A percentile compares a stretch with the other conserved stretches of the same genome.
Conservation (phyloP, 352 stramenopile genomes). For the Pythium dissimile region DNA sequence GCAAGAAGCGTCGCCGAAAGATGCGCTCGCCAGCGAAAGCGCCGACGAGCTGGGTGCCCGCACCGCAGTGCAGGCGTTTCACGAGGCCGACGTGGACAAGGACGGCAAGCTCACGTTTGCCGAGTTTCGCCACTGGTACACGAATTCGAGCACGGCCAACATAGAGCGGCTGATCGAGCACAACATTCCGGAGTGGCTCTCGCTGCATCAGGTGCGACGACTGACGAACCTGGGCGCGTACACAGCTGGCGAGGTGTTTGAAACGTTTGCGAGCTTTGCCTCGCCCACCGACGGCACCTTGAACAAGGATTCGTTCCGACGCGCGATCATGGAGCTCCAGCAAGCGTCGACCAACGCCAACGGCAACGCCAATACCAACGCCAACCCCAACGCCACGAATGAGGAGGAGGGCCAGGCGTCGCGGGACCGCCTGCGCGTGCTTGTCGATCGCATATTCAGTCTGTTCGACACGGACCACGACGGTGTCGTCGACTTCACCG, state of each 20-base stretch:
- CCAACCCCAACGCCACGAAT: neutral
- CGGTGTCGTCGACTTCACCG: constrained; percentile 75
- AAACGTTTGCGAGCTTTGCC: constrained; percentile 69
- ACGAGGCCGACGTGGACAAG: constrained; percentile 61
- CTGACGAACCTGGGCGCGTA: constrained; percentile 75
- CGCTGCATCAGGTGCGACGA: constrained; percentile 66
- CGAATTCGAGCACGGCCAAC: constrained; percentile 61
- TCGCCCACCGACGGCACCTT: constrained; percentile 57
- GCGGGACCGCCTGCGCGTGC: constrained; percentile 43
- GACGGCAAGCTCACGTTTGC: constrained; percentile 69
- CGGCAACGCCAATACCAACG: constrained; percentile 6
- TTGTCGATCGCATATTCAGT: constrained; percentile 77
- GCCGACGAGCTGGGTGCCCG: constrained; percentile 53
- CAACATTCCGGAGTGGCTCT: constrained; percentile 75
- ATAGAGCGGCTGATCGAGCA: constrained; percentile 80
- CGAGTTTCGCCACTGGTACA: constrained; percentile 85
- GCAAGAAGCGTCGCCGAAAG: constrained; percentile 61
- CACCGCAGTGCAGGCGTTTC: constrained; percentile 75
- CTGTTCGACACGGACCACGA: constrained; percentile 83
- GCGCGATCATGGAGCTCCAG: constrained; percentile 57
- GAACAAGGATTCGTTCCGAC: constrained; percentile 60
- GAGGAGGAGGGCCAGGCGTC: constrained; percentile 25
- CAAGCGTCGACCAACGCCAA: constrained; percentile 1
- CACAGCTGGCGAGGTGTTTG: constrained; percentile 67
- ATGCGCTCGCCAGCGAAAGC: constrained; percentile 49